Percentiles rank a stretch among this genome's conserved stretches.
These are phyloP conservation scores for Dichomitus squalens DNA, from an alignment of 1,284 basidiomycete species.

Conservation along the genomic window DNA sequence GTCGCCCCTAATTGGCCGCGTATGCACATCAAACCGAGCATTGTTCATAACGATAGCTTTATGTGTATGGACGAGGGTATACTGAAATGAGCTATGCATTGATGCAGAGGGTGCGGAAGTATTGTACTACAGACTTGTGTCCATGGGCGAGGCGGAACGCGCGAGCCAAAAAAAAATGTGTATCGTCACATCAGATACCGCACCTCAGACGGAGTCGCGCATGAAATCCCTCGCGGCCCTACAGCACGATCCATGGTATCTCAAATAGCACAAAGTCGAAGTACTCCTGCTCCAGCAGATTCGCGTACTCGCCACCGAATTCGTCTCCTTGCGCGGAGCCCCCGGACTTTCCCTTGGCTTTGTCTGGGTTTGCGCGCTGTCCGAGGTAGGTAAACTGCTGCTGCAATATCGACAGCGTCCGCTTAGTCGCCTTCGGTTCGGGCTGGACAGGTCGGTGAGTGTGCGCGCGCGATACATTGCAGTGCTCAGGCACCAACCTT, in stretches of 20 bases:
- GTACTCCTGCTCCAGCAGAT: slow-evolving; percentile 91
- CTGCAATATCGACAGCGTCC: slow-evolving; percentile 75
- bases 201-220: neutral
- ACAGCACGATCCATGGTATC: slow-evolving; percentile 70
- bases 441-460: slow-evolving; percentile 55
- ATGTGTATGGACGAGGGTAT: slow-evolving; percentile 9
- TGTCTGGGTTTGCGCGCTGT: slow-evolving; percentile 59
- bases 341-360: slow-evolving; percentile 39
- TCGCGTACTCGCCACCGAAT: slow-evolving; percentile 86
- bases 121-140: slow-evolving; percentile 18
- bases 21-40: too few relatives aligned
- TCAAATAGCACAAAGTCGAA: slow-evolving; percentile 93
- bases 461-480: neutral
- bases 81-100: slow-evolving; percentile 4
- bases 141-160: slow-evolving; percentile 4
- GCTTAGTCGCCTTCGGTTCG: slow-evolving; percentile 84
- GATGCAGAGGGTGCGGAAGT: slow-evolving; percentile 4
- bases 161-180: neutral
- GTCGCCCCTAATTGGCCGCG: too few relatives aligned
- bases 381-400: slow-evolving; percentile 82
- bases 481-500: slow-evolving; percentile 57
- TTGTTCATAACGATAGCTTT: too few relatives aligned
- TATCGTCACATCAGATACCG: neutral
- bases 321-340: slow-evolving; percentile 46
- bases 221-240: too few relatives aligned